phyloP scores from a whole-genome alignment of 306 rosid genomes.

The Vigna hirtella region DNA sequence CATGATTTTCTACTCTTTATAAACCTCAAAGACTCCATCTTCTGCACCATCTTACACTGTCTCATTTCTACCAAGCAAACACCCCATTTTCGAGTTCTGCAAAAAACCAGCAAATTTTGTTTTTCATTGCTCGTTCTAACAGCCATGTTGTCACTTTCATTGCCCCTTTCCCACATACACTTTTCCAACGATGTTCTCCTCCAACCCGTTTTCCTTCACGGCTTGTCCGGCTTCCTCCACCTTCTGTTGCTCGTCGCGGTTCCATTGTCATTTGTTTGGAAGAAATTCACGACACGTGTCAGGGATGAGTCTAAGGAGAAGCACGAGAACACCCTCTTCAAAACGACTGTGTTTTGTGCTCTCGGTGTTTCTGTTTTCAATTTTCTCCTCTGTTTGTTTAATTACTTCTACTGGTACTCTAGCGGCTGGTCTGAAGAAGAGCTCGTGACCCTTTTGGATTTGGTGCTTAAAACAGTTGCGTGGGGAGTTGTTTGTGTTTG shows the following conservation, averaged over 20 bases:
- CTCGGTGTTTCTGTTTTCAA: slow-evolving; percentile 45
- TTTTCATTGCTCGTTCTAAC: background rate
- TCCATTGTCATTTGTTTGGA: slow-evolving; percentile 41
- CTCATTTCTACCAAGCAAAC: background rate
- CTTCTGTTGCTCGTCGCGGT: slow-evolving; percentile 40
- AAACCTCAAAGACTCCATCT: background rate
- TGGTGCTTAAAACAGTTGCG: slow-evolving; percentile 46
- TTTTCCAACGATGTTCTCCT: slow-evolving; percentile 36
- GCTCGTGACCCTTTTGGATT: slow-evolving; percentile 52
- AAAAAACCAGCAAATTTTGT: background rate
- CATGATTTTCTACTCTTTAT: background rate
- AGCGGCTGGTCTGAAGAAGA: slow-evolving; percentile 53
- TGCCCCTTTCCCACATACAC: background rate
- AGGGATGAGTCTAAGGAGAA: slow-evolving; percentile 40
- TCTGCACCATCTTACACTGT: background rate
- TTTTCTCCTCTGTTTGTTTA: slow-evolving; percentile 33
- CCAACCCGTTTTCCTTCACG: slow-evolving; percentile 52
- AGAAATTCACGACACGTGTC: background rate
- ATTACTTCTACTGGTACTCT: slow-evolving; percentile 43
- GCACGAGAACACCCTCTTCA: background rate
- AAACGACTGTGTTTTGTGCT: slow-evolving; percentile 44
- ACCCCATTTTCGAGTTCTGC: background rate
- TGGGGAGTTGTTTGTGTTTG: slow-evolving; percentile 52
- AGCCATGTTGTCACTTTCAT: slow-evolving; percentile 24
- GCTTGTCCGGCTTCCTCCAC: slow-evolving; percentile 42